Evolutionary conservation across 192 early-diverging fungal genomes (phyloP).

Genomic region (Coemansia biformis): DNA sequence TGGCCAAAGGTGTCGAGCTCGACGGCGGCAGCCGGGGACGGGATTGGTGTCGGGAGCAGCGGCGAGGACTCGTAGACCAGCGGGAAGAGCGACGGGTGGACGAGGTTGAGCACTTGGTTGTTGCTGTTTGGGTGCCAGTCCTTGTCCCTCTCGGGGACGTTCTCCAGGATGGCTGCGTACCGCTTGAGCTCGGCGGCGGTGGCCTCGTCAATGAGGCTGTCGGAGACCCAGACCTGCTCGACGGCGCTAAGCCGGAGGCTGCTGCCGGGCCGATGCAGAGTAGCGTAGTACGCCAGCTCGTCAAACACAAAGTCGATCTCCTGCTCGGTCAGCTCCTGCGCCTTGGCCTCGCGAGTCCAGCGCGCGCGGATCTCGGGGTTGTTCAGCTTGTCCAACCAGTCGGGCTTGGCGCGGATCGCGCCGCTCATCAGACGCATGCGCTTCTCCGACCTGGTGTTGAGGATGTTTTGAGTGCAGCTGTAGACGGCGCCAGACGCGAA

Average conservation of each 20-base stretch:
- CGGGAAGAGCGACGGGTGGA: slow-evolving; percentile 54
- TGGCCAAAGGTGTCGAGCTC: slow-evolving; percentile 25
- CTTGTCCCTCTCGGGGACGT: slow-evolving; percentile 20
- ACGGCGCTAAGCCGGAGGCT: slow-evolving; percentile 21
- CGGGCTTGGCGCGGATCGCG: slow-evolving; percentile 48
- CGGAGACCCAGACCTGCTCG: slow-evolving; percentile 37
- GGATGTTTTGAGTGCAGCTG: background rate
- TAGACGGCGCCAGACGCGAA: slow-evolving; percentile 13
- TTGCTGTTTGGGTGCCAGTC: slow-evolving; percentile 51
- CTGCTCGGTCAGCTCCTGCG: slow-evolving; percentile 27
- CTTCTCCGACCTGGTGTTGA: slow-evolving; percentile 26
- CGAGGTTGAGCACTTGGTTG: slow-evolving; percentile 52
- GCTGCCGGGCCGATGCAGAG: slow-evolving; percentile 22
- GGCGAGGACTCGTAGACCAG: slow-evolving; percentile 29
- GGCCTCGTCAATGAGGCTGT: slow-evolving; percentile 22
- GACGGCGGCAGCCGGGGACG: slow-evolving; percentile 21
- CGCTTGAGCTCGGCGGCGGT: slow-evolving; percentile 18
- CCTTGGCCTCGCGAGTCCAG: slow-evolving; percentile 21
- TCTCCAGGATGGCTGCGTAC: slow-evolving; percentile 31
- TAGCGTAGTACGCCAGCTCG: slow-evolving; percentile 40
- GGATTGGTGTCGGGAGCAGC: slow-evolving; percentile 18
- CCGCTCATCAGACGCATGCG: slow-evolving; percentile 32
- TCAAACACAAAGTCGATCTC: slow-evolving; percentile 46
- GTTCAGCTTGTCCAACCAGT: slow-evolving; percentile 42
- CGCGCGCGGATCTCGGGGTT: slow-evolving; percentile 22